Base-by-base conservation (phyloP, 345 rosid species). In the Salix exigua region DNA sequence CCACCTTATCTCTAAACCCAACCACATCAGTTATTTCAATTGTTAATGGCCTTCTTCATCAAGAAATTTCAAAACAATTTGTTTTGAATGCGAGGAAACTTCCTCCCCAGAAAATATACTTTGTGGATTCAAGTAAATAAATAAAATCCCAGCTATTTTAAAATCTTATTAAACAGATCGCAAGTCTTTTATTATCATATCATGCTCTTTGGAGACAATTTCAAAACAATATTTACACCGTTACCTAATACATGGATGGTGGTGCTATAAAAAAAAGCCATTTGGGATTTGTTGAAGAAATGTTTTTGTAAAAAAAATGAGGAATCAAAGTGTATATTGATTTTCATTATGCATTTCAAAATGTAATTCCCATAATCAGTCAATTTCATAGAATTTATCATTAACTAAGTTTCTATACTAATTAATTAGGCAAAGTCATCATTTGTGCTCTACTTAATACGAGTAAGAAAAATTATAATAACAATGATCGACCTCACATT, bases 151-250 rank as follows among this genome's bases (percentile, higher is more conserved):
- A 2, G 35, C 0, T 33, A 33, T 33, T 0, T 0, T 1, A 33
- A 0, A 33, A 0, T 33, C 1, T 4, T 33, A 33, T 4, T n/a
- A n/a, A n/a, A 33, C 5, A 33, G 0, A 33, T 33, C 0, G 0
- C 35, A 33, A 31, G 6, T 4, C 6, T 33, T 33, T 4, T 33
- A 33, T 33, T 6, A 4, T 33, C 5, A 33, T 6, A 33, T 33
- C 6, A 33, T 4, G 6, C 1, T 33, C 35, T 6, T 33, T 0
- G 6, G 1, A 33, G 35, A 33, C 35, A 33, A 33, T 33, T 33
- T 44, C 50, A 44, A 13, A 44, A 11, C 50, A 44, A 48, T 6
- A 6, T 21, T 14, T 7, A 55, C 73, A 28, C 62, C 62, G 14
- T 17, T 30, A 17, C 25, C 53, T 23, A 2, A 30, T 1, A 33